Evolutionary conservation across 257 asterid species (phyloP).

Genomic region (Plantago major): DNA sequence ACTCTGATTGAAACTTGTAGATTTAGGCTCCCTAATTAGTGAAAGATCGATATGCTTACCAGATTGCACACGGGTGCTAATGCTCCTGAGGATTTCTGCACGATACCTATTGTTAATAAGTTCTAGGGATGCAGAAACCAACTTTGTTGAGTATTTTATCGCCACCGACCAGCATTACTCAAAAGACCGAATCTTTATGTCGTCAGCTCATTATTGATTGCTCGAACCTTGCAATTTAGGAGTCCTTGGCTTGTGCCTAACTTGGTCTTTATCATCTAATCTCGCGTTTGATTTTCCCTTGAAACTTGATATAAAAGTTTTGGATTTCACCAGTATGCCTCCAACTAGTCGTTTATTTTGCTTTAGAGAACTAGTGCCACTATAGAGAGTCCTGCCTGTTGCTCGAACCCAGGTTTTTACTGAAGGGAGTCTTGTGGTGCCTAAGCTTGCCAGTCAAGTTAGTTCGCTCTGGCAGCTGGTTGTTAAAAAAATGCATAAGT

Average conservation of each 20-base stretch:
- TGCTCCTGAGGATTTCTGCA: background rate
- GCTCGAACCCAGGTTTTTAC: no score
- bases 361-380: no score
- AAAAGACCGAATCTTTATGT: background rate
- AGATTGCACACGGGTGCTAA: background rate
- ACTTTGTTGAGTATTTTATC: background rate
- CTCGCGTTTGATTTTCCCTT: background rate
- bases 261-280: background rate
- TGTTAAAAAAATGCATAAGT: no score
- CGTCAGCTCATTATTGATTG: background rate
- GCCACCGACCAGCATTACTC: constrained; percentile 3
- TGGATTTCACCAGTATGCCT: no score
- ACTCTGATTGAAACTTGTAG: background rate
- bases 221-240: constrained; percentile 10
- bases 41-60: constrained; percentile 3
- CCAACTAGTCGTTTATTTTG: no score
- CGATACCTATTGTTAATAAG: background rate
- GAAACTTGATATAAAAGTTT: no score
- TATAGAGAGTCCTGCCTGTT: no score
- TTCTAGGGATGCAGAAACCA: background rate
- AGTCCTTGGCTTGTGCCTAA: background rate
- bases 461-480: no score
- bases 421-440: no score
- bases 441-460: no score
- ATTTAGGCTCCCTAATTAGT: background rate